Conservation (phyloP, 176 grass and related monocot species). For the Cenchrus purpureus region DNA sequence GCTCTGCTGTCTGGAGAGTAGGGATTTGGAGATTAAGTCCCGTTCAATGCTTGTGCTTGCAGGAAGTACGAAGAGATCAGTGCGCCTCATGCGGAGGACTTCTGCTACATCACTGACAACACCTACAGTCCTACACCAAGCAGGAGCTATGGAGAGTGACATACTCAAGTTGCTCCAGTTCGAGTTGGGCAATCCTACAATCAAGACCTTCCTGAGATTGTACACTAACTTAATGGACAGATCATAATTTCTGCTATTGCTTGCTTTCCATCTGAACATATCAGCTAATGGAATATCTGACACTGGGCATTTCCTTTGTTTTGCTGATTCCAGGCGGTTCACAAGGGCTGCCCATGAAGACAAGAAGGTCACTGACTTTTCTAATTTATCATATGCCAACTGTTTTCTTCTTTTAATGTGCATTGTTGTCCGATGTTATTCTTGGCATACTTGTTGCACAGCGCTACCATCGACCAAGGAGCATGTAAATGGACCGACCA, state of each 20-base stretch:
- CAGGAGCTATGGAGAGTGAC: conserved; percentile 95
- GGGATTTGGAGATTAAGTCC: not conserved
- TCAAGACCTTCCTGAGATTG: conserved; percentile 81
- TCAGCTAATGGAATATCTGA: conserved; percentile 10
- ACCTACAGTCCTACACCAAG: conserved; percentile 63
- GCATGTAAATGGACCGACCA: conserved; percentile 52
- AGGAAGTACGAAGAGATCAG: conserved; percentile 97
- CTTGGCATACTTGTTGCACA: conserved; percentile 42
- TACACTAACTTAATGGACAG: not conserved
- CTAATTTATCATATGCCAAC: not conserved
- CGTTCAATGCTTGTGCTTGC: not conserved
- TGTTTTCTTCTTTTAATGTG: conserved; percentile 2
- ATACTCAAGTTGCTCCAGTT: conserved; percentile 87
- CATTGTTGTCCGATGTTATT: conserved; percentile 32
- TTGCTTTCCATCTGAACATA: not conserved
- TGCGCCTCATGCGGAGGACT: conserved; percentile 78
- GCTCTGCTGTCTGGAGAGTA: not conserved
- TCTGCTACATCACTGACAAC: conserved; percentile 97
- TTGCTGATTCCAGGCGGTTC: conserved; percentile 63
- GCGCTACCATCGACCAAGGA: conserved; percentile 26
- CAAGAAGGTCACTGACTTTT: conserved; percentile 46
- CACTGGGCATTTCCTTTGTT: not conserved
- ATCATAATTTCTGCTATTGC: not conserved
- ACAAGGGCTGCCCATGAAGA: conserved; percentile 58
- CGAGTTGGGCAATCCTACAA: conserved; percentile 87